A percentile compares a stretch with the other conserved stretches of the same genome.
These are phyloP conservation scores for Aspergillus wentii DNA, from an alignment of 495 filamentous ascomycete genomes.

Conservation along the genomic window DNA sequence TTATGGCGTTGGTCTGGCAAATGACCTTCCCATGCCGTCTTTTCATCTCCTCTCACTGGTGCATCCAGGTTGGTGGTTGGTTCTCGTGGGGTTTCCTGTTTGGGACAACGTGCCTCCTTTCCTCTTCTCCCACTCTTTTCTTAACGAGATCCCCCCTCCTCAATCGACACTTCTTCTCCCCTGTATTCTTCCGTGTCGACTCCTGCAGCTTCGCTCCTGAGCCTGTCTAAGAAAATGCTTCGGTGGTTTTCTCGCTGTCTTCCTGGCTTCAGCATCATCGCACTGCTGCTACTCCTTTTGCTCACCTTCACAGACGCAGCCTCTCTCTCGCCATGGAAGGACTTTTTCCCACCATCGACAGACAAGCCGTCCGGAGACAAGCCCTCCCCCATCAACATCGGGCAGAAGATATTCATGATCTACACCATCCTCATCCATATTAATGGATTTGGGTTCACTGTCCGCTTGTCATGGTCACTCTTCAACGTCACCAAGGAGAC, in stretches of 20 bases:
- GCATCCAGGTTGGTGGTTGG: too few species aligned
- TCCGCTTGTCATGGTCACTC: conserved; percentile 26
- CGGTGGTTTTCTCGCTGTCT: conserved; percentile 31
- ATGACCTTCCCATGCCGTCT: too few species aligned
- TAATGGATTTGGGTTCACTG: conserved; percentile 24
- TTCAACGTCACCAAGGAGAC: conserved; percentile 17
- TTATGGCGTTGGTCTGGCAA: too few species aligned
- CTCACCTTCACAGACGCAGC: conserved; percentile 24
- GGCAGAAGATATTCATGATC: conserved; percentile 26
- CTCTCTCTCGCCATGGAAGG: conserved; percentile 13
- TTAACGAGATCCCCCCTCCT: too few species aligned
- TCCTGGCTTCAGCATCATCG: conserved; percentile 33
- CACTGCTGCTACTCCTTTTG: conserved; percentile 16
- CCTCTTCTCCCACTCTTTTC: too few species aligned
- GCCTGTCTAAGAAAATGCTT: too few species aligned
- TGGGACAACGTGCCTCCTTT: too few species aligned
- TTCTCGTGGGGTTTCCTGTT: too few species aligned
- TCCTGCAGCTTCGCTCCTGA: conserved; percentile 1
- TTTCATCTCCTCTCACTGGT: too few species aligned
- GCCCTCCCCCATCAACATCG: conserved; percentile 14
- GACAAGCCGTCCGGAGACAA: conserved; percentile 6
- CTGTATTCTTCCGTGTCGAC: too few species aligned
- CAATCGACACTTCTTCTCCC: too few species aligned
- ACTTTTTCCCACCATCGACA: conserved; percentile 9
- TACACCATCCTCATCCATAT: conserved; percentile 26